These are phyloP conservation scores for Draba incana DNA, from an alignment of 345 rosid genomes.

Conservation along the genomic window DNA sequence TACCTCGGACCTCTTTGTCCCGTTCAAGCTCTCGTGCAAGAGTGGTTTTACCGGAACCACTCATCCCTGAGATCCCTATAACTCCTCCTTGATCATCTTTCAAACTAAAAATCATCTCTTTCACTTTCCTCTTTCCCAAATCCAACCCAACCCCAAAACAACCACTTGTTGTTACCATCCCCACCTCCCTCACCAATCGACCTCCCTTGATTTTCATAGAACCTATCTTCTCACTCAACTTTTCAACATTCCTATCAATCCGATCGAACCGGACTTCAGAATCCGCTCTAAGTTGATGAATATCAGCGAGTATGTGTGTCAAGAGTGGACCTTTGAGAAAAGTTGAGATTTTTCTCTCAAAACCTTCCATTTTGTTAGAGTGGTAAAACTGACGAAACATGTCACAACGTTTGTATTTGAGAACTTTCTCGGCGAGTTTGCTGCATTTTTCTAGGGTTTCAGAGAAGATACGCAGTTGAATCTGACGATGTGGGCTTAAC, in stretches of 20 bases:
- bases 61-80: slow-evolving; percentile 77
- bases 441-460: slow-evolving; percentile 49
- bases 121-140: slow-evolving; percentile 68
- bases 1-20: slow-evolving; percentile 68
- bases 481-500: slow-evolving; percentile 55
- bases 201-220: slow-evolving; percentile 68
- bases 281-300: slow-evolving; percentile 61
- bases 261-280: slow-evolving; percentile 56
- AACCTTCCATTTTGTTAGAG: slow-evolving; percentile 64
- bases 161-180: too few relatives aligned
- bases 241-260: slow-evolving; percentile 46
- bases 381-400: slow-evolving; percentile 60
- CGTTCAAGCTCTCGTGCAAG: slow-evolving; percentile 63
- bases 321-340: slow-evolving; percentile 44
- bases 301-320: slow-evolving; percentile 61
- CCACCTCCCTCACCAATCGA: slow-evolving; percentile 56
- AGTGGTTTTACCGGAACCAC: slow-evolving; percentile 52
- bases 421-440: slow-evolving; percentile 62
- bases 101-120: slow-evolving; percentile 60
- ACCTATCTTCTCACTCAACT: slow-evolving; percentile 55
- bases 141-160: too few relatives aligned
- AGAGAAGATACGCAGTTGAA: slow-evolving; percentile 56
- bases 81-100: slow-evolving; percentile 34
- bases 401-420: slow-evolving; percentile 64
- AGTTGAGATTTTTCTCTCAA: slow-evolving; percentile 50